Evolutionary conservation across 306 rosid genomes (phyloP), one percentile per base, ranked within the genome.

Genomic region (Quillaja saponaria): DNA sequence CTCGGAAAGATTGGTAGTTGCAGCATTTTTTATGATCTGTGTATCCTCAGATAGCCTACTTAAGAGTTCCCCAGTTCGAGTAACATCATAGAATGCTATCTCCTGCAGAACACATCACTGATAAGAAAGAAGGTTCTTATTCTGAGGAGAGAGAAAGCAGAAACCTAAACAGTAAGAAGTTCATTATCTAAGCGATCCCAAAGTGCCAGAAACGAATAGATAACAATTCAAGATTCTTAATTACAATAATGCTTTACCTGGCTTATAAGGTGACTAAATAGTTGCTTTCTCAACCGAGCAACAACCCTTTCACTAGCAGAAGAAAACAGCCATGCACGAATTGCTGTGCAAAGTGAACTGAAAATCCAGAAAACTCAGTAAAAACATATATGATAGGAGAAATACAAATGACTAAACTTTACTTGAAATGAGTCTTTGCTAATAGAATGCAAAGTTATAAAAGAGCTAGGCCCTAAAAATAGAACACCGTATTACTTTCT

Each of bases 1-100:
- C 69, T 88, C 96, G 3, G 90, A 88, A 40, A 88, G 96, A 82
- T 83, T 85, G 80, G 90, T 83, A 65, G 96, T 88, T 70, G 94
- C 96, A 42, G 96, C 96, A 66, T 73, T 88, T 76, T 85, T 88
- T 52, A 85, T 85, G 69, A 88, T 85, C 73, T 85, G 90, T 28
- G 96, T 88, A 68, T 88, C 96, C 72, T 88, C 94, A 52, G 94
- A 88, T 35, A 88, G 75, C 81, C 96, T 88, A 60, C 96, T 88
- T 19, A 88, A 77, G 48, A 88, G 94, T 64, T 88, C 96, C 47
- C 96, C 94, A 8, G 94, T 88, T 56, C 85, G 81, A 48, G 96
- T 88, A 53, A 88, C 81, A 78, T 85, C 90, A 57, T 69, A 88
- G 76, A 88, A 88, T 63, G 96, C 94, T 72, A 88, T 85, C 78